Evolutionary conservation across 129 eudicot genomes (phyloP).

Genomic region (Scalesia atractyloides): DNA sequence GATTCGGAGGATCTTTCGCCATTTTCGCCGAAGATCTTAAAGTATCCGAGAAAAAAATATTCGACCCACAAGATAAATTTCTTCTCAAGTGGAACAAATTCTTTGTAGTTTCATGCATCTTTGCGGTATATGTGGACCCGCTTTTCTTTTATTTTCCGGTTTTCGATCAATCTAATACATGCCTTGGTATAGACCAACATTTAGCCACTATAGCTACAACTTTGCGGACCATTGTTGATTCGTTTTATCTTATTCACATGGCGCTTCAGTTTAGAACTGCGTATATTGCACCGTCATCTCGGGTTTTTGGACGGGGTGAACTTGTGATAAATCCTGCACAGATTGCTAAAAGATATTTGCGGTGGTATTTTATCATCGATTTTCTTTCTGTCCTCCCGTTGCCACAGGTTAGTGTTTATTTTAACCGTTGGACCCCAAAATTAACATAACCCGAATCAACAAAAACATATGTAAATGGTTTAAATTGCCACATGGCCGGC

Average conservation of each 20-base stretch:
- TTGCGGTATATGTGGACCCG: slow-evolving; percentile 82
- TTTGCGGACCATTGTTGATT: slow-evolving; percentile 68
- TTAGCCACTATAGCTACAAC: slow-evolving; percentile 71
- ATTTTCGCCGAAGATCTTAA: slow-evolving; percentile 89
- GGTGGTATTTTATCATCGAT: slow-evolving; percentile 76
- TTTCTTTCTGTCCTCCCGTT: slow-evolving; percentile 77
- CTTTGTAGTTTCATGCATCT: slow-evolving; percentile 71
- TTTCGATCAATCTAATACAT: slow-evolving; percentile 40
- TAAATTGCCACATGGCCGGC: background rate
- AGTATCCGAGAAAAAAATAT: slow-evolving; percentile 78
- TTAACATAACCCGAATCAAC: background rate
- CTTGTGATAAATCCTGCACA: slow-evolving; percentile 84
- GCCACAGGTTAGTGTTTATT: slow-evolving; percentile 66
- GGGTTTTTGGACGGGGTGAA: slow-evolving; percentile 95
- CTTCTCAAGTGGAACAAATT: slow-evolving; percentile 71
- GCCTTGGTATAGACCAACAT: slow-evolving; percentile 66
- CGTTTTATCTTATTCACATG: slow-evolving; percentile 80
- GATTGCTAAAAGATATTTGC: slow-evolving; percentile 77
- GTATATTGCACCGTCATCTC: slow-evolving; percentile 87
- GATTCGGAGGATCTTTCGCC: slow-evolving; percentile 69
- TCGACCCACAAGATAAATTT: slow-evolving; percentile 88
- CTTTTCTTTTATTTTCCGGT: slow-evolving; percentile 83
- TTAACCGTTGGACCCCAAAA: background rate
- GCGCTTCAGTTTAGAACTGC: slow-evolving; percentile 91
- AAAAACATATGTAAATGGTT: background rate